Evolutionary conservation across 768 basidiomycete genomes (phyloP), one percentile per base, ranked within the genome.

Genomic region (Mycena alexandri): DNA sequence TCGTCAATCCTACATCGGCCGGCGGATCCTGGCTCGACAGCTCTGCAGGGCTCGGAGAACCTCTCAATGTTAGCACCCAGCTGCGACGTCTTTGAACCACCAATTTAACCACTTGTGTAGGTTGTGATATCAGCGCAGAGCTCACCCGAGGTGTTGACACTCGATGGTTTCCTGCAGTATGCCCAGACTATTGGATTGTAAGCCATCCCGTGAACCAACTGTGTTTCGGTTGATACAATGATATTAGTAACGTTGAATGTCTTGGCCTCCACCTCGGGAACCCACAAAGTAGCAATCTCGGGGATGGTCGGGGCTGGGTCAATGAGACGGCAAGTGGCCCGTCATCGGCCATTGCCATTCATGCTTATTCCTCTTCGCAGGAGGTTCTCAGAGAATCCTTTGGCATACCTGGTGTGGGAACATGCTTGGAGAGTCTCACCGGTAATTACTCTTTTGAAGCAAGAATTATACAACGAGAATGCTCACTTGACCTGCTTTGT

Each of bases 131-230:
- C 86, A 0, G 85, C 79, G 1, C 61, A 77, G 14, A 86, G 84
- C 69, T 84, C 84, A 2, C 75, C 79, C 0, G 74, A 22, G 2
- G 80, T 86, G 14, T 75, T 85, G 61, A 81, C 78, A 0, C 76
- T 81, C 47, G 69, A 77, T 44, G 84, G 85, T 0, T 57, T 84
- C 47, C 46, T 84, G 62, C 84, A 85, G 71, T 85, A 76, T 65
- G 86, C 85, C 0, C 77, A 75, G 24, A 79, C 84, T 6, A 79
- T 86, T 33, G 84, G 84, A 13, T 85, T 84, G 85, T 86, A 54
- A 68, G 82, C 14, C 34, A 10, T n/a, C 36, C 17, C 17, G 13
- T 46, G n/a, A 34, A n/a, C 36, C 17, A 36, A 29, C 22, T 17
- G 5, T 10, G 50, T 60, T 52, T 76, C 61, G 58, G 9, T 13